Conservation (phyloP, 331 rosid genomes). For the Acacia pycnantha region DNA sequence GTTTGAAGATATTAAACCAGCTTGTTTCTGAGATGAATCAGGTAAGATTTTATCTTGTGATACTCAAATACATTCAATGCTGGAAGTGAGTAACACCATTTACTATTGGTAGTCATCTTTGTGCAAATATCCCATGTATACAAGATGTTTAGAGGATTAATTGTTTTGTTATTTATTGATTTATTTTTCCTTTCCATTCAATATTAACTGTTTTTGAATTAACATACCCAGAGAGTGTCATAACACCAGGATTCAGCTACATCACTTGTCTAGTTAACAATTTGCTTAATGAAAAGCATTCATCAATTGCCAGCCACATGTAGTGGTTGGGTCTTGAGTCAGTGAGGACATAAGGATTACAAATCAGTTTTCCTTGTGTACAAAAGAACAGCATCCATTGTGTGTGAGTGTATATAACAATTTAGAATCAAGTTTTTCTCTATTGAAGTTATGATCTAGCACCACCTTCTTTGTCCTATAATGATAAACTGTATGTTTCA, state of each 20-base stretch:
- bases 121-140: not conserved
- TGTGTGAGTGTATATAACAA: not conserved
- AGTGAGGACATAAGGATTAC: not conserved
- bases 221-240: not conserved
- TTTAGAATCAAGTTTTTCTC: not conserved
- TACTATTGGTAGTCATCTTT: not conserved
- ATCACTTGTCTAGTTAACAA: not conserved
- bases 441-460: not conserved
- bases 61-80: slow-evolving; percentile 14
- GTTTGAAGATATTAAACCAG: slow-evolving; percentile 94
- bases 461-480: not conserved
- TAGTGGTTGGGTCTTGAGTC: not conserved
- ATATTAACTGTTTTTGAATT: not conserved
- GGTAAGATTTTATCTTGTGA: slow-evolving; percentile 50
- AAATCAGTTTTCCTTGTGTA: not conserved
- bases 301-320: not conserved
- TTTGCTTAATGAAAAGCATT: not conserved
- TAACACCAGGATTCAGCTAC: not conserved
- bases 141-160: not conserved
- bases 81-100: slow-evolving; percentile 11
- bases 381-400: not conserved
- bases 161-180: not conserved
- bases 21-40: slow-evolving; percentile 98
- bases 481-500: not conserved
- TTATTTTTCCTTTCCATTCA: not conserved